Evolutionary conservation across 768 basidiomycete species (phyloP), one percentile per base, ranked within the genome.

Genomic region (Russula sp.): DNA sequence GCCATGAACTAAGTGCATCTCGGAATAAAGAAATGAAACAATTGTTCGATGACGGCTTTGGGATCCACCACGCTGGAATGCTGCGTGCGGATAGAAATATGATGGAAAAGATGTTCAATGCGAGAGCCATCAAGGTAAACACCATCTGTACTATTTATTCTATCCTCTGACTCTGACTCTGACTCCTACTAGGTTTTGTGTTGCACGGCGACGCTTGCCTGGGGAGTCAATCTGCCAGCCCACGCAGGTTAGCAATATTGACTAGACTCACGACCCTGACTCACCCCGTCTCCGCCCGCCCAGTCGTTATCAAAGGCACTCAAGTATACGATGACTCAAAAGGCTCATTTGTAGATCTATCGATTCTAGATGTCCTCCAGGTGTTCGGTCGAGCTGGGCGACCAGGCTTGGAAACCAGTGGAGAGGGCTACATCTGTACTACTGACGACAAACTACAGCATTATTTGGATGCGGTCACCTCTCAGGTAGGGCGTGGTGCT

Each of bases 31-130:
- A 98, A 75, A 93, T 99, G 94, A 96, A 90, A 73, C 84, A 89
- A 68, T 79, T 99, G 16, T 97, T 97, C 69, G 91, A 94, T 61
- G 73, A 77, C 65, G 97, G 97, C 5, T 95, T 98, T 71, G 97
- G 95, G 11, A 98, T 99, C 51, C 96, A 98, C 74, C 97, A 99
- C 75, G 97, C 97, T 42, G 97, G 97, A 4, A 98, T 99, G 97
- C 75, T 99, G 64, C 80, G 97, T 52, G 84, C 87, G 7, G 97
- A 99, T 71, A 80, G 97, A 67, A 98, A 93, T 72, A 84, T 98
- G 80, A 94, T 90, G 85, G 97, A 98, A 74, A 81, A 83, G 70
- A 84, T 98, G 85, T 98, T 99, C 65, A 90, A 89, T 69, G 88
- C 89, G 16, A 83, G 85, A 70, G 89, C 84, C 9, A 94, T 98